Evolutionary conservation across 2,329 filamentous ascomycete species (phyloP).

Genomic region (Arthrocladium fulminans): DNA sequence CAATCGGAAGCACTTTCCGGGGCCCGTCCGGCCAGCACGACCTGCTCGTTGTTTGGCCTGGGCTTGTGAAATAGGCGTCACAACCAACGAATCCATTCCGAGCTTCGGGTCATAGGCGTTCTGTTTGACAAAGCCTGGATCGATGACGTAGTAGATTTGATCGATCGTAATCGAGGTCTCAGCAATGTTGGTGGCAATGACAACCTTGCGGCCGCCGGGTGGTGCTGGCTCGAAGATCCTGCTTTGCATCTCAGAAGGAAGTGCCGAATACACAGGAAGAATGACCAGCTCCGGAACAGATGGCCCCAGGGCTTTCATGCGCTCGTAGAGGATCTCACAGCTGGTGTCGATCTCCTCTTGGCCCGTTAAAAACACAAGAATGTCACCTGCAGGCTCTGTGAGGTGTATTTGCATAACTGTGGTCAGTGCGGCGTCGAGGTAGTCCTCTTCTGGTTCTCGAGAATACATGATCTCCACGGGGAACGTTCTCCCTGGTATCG

Average conservation of each 20-base stretch:
- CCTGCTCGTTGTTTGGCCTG: constrained; percentile 92
- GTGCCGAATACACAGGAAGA: constrained; percentile 87
- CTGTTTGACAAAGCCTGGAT: constrained; percentile 96
- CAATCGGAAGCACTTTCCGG: constrained; percentile 88
- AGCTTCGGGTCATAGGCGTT: constrained; percentile 95
- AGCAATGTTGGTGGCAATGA: constrained; percentile 96
- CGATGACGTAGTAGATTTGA: constrained; percentile 93
- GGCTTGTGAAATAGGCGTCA: constrained; percentile 93
- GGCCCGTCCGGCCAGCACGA: constrained; percentile 85
- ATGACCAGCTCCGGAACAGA: constrained; percentile 87
- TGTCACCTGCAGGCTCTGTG: constrained; percentile 84
- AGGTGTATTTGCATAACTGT: constrained; percentile 98
- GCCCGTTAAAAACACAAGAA: constrained; percentile 91
- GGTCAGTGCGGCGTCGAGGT: constrained; percentile 84
- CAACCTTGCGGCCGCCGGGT: constrained; percentile 76
- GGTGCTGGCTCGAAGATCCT: constrained; percentile 91
- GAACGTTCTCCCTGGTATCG: constrained; percentile 88
- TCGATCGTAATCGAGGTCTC: constrained; percentile 98
- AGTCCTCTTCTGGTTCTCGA: constrained; percentile 88
- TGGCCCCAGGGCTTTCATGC: constrained; percentile 90
- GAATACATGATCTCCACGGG: constrained; percentile 96
- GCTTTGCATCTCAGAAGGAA: constrained; percentile 89
- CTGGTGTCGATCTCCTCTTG: constrained; percentile 96
- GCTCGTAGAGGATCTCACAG: constrained; percentile 84
- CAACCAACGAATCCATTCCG: constrained; percentile 92